Conservation (phyloP, 2,329 filamentous ascomycete species). For the Fusarium avenaceum region DNA sequence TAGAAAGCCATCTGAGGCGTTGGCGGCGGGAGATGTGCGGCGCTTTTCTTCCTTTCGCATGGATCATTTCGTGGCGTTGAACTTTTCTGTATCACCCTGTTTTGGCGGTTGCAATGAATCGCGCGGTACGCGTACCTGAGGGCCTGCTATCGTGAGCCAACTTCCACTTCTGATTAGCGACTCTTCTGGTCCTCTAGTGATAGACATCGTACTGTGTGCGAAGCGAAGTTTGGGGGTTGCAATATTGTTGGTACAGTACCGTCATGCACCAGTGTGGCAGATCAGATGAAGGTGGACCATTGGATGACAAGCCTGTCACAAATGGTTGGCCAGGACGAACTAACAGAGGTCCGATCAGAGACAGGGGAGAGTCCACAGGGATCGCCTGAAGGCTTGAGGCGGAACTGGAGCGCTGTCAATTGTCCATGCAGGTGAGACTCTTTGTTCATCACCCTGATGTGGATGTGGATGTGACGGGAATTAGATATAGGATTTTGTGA, state of each 20-base stretch:
- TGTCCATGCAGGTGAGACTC: conserved; percentile 28
- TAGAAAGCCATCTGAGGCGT: conserved; percentile 37
- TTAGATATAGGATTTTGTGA: conserved; percentile 3
- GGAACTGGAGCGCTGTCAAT: conserved; percentile 39
- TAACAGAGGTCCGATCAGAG: conserved; percentile 35
- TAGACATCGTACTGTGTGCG: not conserved
- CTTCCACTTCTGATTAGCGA: not conserved
- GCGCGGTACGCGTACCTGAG: not conserved
- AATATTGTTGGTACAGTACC: conserved; percentile 5
- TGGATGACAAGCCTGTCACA: conserved; percentile 16
- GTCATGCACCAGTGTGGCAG: conserved; percentile 30
- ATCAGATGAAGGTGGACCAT: conserved; percentile 25
- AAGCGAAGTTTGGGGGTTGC: not conserved
- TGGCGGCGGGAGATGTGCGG: conserved; percentile 40
- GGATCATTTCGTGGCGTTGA: conserved; percentile 27
- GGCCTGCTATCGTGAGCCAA: not conserved
- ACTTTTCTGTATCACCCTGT: conserved; percentile 17
- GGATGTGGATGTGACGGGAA: not conserved
- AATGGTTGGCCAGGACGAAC: conserved; percentile 26
- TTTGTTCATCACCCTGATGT: conserved; percentile 10
- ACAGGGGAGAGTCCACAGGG: conserved; percentile 39
- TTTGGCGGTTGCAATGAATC: conserved; percentile 26
- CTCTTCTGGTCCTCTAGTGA: not conserved
- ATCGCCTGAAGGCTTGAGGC: conserved; percentile 19
- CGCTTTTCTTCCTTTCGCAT: conserved; percentile 39